Evolutionary conservation across 225 moss, liverwort and hornwort species (phyloP), one percentile per base, ranked within the genome.

Genomic region (Polytrichum formosum): DNA sequence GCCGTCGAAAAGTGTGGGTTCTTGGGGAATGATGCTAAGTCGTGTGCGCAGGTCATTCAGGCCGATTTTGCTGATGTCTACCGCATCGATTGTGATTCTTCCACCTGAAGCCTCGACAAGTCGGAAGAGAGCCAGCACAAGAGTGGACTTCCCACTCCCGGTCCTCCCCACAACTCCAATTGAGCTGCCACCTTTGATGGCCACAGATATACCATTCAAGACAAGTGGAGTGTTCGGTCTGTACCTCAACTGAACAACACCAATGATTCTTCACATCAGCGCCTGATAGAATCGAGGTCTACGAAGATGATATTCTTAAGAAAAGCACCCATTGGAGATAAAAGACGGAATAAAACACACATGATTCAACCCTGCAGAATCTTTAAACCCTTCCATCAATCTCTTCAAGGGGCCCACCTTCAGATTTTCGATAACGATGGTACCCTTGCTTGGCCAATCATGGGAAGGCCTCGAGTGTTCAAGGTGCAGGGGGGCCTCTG

Each of bases 151-250:
- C 23, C 91, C 91, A 33, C 87, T 87, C 46, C 91, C 91, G 1
- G 87, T 92, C 31, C 90, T 81, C 37, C 91, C 91, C 26, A 92
- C 91, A 23, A 92, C 83, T 65, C 91, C 91, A 8, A 92, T 82
- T 74, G 83, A 83, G 66, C 73, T 77, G 8, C 91, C 90, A 53
- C 87, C 91, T 69, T 80, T 77, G 17, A 92, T 76, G 20, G 72
- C 72, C 63, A 78, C 77, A 6, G 79, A 77, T 21, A 92, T 83
- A 21, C 87, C 91, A 63, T 83, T 85, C 79, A 90, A 75, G 8
- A 92, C 87, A 7, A 92, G 75, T 18, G 91, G 90, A 1, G 83
- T 83, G 21, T 78, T 87, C 19, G 83, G 76, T 56, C 91, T 75
- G 33, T 92, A 90, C 1, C 87, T 79, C 67, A 92, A 69, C 91